phyloP scores from a whole-genome alignment of 805 yeast genomes.

The Brettanomyces naardenensis region DNA sequence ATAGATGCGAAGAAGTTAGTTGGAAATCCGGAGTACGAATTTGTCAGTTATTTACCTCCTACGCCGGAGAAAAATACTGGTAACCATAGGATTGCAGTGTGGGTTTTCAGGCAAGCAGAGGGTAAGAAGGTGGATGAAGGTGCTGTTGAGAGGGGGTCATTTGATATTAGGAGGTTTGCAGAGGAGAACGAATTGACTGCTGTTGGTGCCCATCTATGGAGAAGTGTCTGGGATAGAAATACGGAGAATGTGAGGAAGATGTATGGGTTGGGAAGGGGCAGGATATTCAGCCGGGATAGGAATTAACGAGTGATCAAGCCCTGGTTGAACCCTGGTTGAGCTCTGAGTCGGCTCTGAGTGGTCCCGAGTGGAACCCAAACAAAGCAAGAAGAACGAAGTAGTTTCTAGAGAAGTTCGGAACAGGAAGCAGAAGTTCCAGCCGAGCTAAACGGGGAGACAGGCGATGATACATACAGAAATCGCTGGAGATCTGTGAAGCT shows the following conservation, averaged over 20 bases:
- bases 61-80: constrained; percentile 85
- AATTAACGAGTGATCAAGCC: no score
- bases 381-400: no score
- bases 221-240: constrained; percentile 75
- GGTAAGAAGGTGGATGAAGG: constrained; percentile 17
- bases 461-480: no score
- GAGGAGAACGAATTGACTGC: constrained; percentile 50
- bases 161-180: constrained; percentile 68
- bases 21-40: constrained; percentile 31
- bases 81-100: constrained; percentile 72
- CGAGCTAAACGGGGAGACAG: no score
- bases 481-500: no score
- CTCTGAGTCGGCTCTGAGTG: neutral
- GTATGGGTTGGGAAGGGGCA: constrained; percentile 70
- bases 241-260: constrained; percentile 58
- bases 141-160: constrained; percentile 35
- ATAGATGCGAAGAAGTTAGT: constrained; percentile 38
- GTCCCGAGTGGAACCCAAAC: neutral
- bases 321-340: no score
- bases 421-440: no score
- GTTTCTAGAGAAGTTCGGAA: no score
- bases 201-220: constrained; percentile 89
- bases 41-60: constrained; percentile 68
- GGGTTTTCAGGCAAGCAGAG: constrained; percentile 77
- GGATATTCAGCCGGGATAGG: constrained; percentile 64